phyloP scores from a whole-genome alignment of 176 grass and related monocot genomes.

The Phragmites australis region DNA sequence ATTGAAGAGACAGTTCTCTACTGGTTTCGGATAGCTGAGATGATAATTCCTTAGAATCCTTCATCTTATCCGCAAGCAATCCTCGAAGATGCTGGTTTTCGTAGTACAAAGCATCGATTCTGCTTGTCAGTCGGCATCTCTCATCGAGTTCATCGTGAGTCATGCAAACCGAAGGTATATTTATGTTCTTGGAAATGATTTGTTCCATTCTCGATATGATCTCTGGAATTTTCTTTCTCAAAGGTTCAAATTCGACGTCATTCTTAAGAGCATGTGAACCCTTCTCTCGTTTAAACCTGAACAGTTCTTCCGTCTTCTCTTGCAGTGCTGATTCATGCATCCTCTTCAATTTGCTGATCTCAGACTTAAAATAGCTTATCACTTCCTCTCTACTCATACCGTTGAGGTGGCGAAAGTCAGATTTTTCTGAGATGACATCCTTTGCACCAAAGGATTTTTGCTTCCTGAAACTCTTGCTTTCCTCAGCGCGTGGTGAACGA shows the following conservation, averaged over 20 bases:
- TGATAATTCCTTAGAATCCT: conserved; percentile 72
- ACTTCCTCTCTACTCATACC: conserved; percentile 69
- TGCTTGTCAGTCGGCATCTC: conserved; percentile 52
- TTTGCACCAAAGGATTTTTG: conserved; percentile 54
- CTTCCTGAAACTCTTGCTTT: conserved; percentile 55
- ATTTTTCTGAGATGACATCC: conserved; percentile 64
- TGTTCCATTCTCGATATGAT: conserved; percentile 76
- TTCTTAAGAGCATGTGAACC: conserved; percentile 70
- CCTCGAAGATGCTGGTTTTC: conserved; percentile 75
- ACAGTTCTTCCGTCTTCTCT: conserved; percentile 92
- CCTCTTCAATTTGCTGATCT: conserved; percentile 88
- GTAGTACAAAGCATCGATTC: conserved; percentile 66
- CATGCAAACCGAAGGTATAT: conserved; percentile 39
- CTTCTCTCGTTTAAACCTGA: conserved; percentile 88
- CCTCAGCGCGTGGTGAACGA: conserved; percentile 50
- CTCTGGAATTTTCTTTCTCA: conserved; percentile 80
- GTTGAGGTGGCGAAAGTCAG: conserved; percentile 81
- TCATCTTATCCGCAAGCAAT: conserved; percentile 73
- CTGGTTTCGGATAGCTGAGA: conserved; percentile 61
- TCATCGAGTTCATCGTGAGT: conserved; percentile 52
- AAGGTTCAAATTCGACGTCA: conserved; percentile 78
- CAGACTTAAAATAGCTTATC: conserved; percentile 85
- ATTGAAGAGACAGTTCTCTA: conserved; percentile 56
- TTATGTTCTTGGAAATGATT: conserved; percentile 66
- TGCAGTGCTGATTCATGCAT: conserved; percentile 71